These are phyloP conservation scores for Corchorus olitorius DNA, from an alignment of 345 rosid species.

Conservation along the genomic window DNA sequence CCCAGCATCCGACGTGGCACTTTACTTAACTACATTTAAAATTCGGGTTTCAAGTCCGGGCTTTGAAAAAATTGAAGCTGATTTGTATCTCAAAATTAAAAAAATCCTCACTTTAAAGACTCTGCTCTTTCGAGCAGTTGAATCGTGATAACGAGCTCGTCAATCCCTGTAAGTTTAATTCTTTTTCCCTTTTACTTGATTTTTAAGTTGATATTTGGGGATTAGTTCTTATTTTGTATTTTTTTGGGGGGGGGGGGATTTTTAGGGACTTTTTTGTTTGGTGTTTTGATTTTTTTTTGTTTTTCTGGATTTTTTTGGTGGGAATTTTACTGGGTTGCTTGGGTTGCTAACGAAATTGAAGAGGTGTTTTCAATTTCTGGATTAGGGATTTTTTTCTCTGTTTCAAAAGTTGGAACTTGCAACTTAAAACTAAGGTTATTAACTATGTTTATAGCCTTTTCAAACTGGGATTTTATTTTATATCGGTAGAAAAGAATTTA, in stretches of 20 bases:
- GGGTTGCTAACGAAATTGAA: slow-evolving; percentile 21
- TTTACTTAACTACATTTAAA: slow-evolving; percentile 63
- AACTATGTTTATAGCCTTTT: not conserved
- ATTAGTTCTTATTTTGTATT: not conserved
- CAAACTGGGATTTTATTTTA: slow-evolving; percentile 12
- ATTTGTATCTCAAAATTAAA: slow-evolving; percentile 4
- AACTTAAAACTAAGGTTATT: not conserved
- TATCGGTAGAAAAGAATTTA: not conserved
- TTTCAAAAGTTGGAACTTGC: not conserved
- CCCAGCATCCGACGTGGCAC: slow-evolving; percentile 47
- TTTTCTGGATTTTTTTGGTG: not conserved
- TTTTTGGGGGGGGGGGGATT: not conserved
- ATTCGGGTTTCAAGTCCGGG: slow-evolving; percentile 72
- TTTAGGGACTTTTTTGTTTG: not conserved
- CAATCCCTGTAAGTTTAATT: slow-evolving; percentile 31
- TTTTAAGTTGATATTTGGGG: not conserved
- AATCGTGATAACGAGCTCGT: slow-evolving; percentile 18
- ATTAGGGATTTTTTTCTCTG: slow-evolving; percentile 9
- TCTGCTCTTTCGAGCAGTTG: not conserved
- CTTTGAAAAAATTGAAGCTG: slow-evolving; percentile 4
- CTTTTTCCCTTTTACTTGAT: not conserved
- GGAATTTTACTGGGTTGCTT: slow-evolving; percentile 11
- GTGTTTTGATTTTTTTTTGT: not conserved
- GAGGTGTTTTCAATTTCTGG: slow-evolving; percentile 6
- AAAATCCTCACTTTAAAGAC: not conserved